Conservation (phyloP, 768 basidiomycete species). For the Collybia mongolica region DNA sequence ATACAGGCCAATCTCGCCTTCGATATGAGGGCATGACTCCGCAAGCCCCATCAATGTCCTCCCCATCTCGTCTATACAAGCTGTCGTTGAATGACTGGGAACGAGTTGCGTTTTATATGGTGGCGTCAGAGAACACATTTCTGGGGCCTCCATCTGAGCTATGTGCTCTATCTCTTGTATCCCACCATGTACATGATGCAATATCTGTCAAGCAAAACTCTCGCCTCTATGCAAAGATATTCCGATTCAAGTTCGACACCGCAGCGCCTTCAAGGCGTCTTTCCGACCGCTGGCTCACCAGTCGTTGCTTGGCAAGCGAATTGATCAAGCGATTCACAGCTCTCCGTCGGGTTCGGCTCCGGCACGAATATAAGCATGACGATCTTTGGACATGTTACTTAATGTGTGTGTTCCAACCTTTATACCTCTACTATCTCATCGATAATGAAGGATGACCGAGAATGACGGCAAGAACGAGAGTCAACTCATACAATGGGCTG, state of each 20-base stretch:
- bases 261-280: slow-evolving; percentile 38
- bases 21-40: slow-evolving; percentile 1
- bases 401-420: slow-evolving; percentile 30
- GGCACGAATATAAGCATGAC: slow-evolving; percentile 20
- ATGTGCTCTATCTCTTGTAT: slow-evolving; percentile 35
- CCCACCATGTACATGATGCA: slow-evolving; percentile 29
- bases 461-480: slow-evolving; percentile 45
- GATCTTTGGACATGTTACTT: slow-evolving; percentile 56
- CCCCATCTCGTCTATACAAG: slow-evolving; percentile 13
- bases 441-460: slow-evolving; percentile 36
- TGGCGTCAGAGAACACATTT: slow-evolving; percentile 28
- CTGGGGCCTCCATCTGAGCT: slow-evolving; percentile 44
- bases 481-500: slow-evolving; percentile 43
- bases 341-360: slow-evolving; percentile 38
- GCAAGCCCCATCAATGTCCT: slow-evolving; percentile 12
- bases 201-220: slow-evolving; percentile 34
- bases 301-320: slow-evolving; percentile 38
- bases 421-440: not conserved
- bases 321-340: slow-evolving; percentile 39
- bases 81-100: slow-evolving; percentile 32
- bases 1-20: not conserved
- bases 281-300: slow-evolving; percentile 31
- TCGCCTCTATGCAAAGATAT: slow-evolving; percentile 42
- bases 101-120: slow-evolving; percentile 40
- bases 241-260: slow-evolving; percentile 43